Evolutionary conservation across 139 green algal genomes (phyloP).

Genomic region (Chloropicon primus): DNA sequence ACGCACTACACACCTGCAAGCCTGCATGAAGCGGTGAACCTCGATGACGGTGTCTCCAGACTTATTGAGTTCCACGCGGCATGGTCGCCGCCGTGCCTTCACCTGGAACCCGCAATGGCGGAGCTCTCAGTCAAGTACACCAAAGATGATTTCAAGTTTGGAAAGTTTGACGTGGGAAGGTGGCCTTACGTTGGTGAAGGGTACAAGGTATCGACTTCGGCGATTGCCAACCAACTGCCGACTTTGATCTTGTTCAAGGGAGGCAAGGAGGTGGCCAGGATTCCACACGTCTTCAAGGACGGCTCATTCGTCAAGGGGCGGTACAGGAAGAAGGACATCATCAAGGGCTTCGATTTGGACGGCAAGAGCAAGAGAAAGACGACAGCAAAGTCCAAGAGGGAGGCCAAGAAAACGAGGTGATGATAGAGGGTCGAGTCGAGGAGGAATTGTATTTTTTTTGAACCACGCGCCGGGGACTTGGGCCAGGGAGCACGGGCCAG

Average conservation of each 20-base stretch:
- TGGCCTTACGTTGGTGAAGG: slow-evolving; percentile 24
- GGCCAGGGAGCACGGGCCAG: too few relatives aligned
- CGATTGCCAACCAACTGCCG: slow-evolving; percentile 24
- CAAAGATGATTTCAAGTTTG: slow-evolving; percentile 21
- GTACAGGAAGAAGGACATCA: slow-evolving; percentile 24
- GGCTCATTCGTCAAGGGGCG: slow-evolving; percentile 16
- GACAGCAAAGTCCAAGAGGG: background rate
- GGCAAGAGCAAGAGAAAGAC: background rate
- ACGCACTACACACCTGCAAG: slow-evolving; percentile 22
- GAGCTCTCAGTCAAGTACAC: slow-evolving; percentile 29
- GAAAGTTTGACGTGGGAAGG: slow-evolving; percentile 28
- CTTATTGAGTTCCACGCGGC: slow-evolving; percentile 31
- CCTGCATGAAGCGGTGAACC: slow-evolving; percentile 18
- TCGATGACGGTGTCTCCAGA: slow-evolving; percentile 11
- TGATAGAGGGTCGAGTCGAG: too few relatives aligned
- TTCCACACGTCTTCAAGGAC: slow-evolving; percentile 35
- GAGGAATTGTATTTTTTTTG: too few relatives aligned
- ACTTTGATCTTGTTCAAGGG: slow-evolving; percentile 43
- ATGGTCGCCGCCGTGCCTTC: slow-evolving; percentile 27
- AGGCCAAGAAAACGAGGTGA: background rate
- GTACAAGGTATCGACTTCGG: background rate
- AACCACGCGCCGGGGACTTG: too few relatives aligned
- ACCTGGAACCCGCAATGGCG: slow-evolving; percentile 32
- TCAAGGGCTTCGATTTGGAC: slow-evolving; percentile 33
- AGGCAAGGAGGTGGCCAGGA: slow-evolving; percentile 29